phyloP scores from a whole-genome alignment of 2,329 filamentous ascomycete species.

The Fusarium sp. region DNA sequence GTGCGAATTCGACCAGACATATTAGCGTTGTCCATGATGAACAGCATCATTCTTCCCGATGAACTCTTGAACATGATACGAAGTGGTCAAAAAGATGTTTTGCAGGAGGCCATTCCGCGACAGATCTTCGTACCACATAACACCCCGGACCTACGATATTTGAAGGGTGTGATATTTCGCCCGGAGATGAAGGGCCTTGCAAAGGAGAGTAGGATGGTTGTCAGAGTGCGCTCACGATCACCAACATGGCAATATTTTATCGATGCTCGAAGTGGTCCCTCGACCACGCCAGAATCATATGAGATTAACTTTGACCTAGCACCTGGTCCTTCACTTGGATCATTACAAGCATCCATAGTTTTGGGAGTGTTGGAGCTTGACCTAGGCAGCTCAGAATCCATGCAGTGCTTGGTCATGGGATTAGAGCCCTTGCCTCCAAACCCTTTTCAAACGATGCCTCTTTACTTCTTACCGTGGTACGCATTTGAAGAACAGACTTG shows the following conservation, averaged over 20 bases:
- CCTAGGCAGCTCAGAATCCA: conserved; percentile 16
- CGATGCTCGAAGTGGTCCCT: conserved; percentile 14
- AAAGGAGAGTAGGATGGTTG: neutral
- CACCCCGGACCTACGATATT: conserved; percentile 23
- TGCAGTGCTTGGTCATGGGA: conserved; percentile 37
- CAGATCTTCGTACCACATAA: conserved; percentile 41
- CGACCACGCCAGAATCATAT: conserved; percentile 29
- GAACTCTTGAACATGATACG: conserved; percentile 32
- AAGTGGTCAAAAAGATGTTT: conserved; percentile 1
- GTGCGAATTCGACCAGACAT: conserved; percentile 42
- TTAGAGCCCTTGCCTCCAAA: conserved; percentile 41
- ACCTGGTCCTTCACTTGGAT: conserved; percentile 31
- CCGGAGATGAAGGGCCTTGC: conserved; percentile 26
- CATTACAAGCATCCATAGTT: conserved; percentile 30
- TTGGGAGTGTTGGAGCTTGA: conserved; percentile 40
- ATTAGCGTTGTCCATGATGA: conserved; percentile 41
- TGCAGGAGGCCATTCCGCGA: conserved; percentile 29
- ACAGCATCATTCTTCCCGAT: conserved; percentile 40
- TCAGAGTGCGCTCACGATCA: conserved; percentile 41
- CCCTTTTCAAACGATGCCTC: conserved; percentile 40
- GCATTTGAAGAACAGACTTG: conserved; percentile 39
- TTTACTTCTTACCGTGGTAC: conserved; percentile 44
- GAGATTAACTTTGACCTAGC: conserved; percentile 42
- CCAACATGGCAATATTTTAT: conserved; percentile 42
- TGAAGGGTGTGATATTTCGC: conserved; percentile 42